phyloP scores from a whole-genome alignment of 192 early-diverging fungal species.

The Podila minutissima region DNA sequence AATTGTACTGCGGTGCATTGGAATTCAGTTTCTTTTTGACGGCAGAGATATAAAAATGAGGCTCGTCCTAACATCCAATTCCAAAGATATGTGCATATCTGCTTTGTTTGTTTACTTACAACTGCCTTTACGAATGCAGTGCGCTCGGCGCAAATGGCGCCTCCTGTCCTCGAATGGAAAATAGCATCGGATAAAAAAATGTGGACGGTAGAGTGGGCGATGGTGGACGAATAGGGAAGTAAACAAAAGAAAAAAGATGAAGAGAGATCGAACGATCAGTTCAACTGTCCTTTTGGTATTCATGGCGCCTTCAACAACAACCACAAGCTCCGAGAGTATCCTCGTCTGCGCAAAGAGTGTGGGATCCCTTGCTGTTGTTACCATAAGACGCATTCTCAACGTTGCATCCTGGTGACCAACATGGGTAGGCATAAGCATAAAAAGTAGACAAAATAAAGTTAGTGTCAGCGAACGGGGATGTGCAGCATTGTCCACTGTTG shows the following conservation, averaged over 20 bases:
- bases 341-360: too few species aligned
- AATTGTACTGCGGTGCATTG: too few species aligned
- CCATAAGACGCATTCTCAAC: conserved; percentile 92
- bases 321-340: too few species aligned
- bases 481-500: too few species aligned
- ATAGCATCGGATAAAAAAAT: not conserved
- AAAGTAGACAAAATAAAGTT: conserved; percentile 3
- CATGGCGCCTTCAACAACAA: too few species aligned
- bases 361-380: conserved; percentile 5
- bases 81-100: too few species aligned
- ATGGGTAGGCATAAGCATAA: not conserved
- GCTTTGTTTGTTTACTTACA: conserved; percentile 53
- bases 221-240: not conserved
- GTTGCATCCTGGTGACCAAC: conserved; percentile 69
- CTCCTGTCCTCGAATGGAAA: conserved; percentile 46
- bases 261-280: not conserved
- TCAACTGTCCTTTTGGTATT: too few species aligned
- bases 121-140: conserved; percentile 92
- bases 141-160: conserved; percentile 91
- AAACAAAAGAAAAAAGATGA: not conserved
- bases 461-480: not conserved
- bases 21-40: too few species aligned
- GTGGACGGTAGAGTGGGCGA: not conserved
- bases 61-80: too few species aligned
- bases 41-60: too few species aligned